Evolutionary conservation across 1,284 basidiomycete genomes (phyloP).

Genomic region (Cutaneotrichosporon dermatis): DNA sequence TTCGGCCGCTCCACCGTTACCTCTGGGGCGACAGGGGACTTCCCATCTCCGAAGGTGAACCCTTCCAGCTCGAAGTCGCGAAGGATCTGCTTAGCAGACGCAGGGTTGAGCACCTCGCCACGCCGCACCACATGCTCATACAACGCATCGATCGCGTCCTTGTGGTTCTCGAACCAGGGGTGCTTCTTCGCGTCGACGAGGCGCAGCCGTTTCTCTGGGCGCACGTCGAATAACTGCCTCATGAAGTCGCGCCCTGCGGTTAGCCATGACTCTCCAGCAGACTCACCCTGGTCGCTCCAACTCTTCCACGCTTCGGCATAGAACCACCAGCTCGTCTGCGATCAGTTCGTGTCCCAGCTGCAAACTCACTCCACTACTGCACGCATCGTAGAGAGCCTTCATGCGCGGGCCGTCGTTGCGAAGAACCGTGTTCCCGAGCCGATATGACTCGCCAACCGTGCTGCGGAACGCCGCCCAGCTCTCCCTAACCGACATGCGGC

Average conservation of each 20-base stretch:
- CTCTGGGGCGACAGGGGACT: too few species aligned
- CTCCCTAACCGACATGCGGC: background rate
- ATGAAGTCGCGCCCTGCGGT: slow-evolving; percentile 9
- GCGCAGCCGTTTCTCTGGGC: background rate
- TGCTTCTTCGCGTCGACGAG: background rate
- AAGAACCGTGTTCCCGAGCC: background rate
- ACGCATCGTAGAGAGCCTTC: background rate
- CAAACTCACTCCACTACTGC: background rate
- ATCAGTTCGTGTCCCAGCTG: background rate
- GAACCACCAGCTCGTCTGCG: background rate
- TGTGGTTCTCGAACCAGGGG: slow-evolving; percentile 10
- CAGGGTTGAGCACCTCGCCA: slow-evolving; percentile 1
- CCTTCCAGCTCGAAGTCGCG: too few species aligned
- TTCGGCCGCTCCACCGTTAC: too few species aligned
- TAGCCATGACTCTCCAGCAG: background rate
- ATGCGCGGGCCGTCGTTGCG: background rate
- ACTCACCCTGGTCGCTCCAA: background rate
- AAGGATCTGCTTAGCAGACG: background rate
- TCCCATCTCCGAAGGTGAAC: too few species aligned
- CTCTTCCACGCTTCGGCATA: background rate
- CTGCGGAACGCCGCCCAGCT: slow-evolving; percentile 5
- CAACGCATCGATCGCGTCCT: slow-evolving; percentile 5
- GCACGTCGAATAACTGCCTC: background rate
- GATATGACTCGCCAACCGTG: background rate
- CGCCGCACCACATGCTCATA: slow-evolving; percentile 13